These are phyloP conservation scores for Colletotrichum sp. DNA, from an alignment of 2,329 filamentous ascomycete genomes.

Conservation along the genomic window DNA sequence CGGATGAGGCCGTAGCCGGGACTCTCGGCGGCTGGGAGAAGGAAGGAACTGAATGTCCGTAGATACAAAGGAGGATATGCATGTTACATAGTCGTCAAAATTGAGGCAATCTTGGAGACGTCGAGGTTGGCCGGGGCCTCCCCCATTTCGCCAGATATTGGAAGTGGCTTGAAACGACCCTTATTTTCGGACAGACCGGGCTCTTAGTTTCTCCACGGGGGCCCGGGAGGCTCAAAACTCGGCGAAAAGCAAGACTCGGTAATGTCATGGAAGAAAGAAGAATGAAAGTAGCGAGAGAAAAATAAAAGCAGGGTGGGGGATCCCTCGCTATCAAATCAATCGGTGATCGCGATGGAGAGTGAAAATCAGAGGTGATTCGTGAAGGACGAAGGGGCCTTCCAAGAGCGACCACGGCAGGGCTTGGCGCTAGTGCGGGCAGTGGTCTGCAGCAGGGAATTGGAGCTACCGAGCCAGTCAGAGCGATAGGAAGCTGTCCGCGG, in stretches of 20 bases:
- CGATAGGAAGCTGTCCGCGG: neutral
- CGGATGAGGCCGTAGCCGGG: neutral
- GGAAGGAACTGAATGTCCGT: neutral
- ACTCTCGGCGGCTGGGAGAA: neutral
- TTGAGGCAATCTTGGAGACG: conserved; percentile 17
- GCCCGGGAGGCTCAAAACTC: neutral
- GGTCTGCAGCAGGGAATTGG: neutral
- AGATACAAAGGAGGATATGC: neutral
- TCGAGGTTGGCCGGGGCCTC: neutral
- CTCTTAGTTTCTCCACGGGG: conserved; percentile 13
- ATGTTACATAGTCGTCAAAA: neutral
- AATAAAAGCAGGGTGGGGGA: neutral
- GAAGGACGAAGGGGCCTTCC: neutral
- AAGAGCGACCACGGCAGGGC: neutral
- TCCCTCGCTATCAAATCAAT: conserved; percentile 1
- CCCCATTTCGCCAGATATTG: conserved; percentile 2
- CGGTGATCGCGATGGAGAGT: conserved; percentile 3
- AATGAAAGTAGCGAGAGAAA: neutral
- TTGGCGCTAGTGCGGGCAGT: neutral
- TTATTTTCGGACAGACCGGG: conserved; percentile 18
- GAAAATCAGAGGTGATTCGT: neutral
- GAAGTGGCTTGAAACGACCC: conserved; percentile 16
- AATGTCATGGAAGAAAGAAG: neutral
- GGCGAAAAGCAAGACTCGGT: neutral
- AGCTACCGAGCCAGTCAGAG: neutral